phyloP scores from a whole-genome alignment of 768 basidiomycete genomes.

The Pleurotus pulmonarius region DNA sequence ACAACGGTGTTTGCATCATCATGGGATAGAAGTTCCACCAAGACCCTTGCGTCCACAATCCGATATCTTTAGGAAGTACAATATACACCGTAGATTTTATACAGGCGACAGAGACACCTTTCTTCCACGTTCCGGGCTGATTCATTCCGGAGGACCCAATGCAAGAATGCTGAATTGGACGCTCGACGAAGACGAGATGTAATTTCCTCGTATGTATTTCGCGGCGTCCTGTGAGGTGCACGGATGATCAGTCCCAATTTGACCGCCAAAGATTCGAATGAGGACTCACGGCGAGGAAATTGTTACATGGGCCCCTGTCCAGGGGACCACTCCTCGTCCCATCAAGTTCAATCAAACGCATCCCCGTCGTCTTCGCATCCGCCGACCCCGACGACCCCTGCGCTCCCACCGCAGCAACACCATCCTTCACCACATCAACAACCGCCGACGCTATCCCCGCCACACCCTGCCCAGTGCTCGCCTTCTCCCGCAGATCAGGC shows the following conservation, averaged over 20 bases:
- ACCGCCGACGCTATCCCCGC: slow-evolving; percentile 12
- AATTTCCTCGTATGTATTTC: slow-evolving; percentile 54
- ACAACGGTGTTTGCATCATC: no score
- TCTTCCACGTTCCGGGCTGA: no score
- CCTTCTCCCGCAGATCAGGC: slow-evolving; percentile 26
- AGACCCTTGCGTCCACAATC: no score
- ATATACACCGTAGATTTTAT: no score
- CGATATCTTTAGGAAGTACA: no score
- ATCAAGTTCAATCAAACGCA: slow-evolving; percentile 80
- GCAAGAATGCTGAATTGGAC: slow-evolving; percentile 70
- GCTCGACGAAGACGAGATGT: slow-evolving; percentile 49
- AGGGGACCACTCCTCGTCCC: slow-evolving; percentile 75
- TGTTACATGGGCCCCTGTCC: slow-evolving; percentile 63
- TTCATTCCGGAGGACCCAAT: slow-evolving; percentile 21
- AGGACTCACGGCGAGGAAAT: slow-evolving; percentile 51
- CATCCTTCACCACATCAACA: slow-evolving; percentile 6
- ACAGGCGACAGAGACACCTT: no score
- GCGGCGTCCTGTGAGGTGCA: slow-evolving; percentile 52
- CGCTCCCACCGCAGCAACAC: slow-evolving; percentile 13
- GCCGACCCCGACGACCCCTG: slow-evolving; percentile 17
- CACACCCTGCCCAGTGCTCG: slow-evolving; percentile 12
- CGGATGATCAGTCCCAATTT: not conserved
- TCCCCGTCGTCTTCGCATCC: slow-evolving; percentile 19
- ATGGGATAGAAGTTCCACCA: no score
- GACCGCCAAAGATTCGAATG: not conserved